phyloP scores from a whole-genome alignment of 2,329 filamentous ascomycete genomes.

The Calonectria pseudoreteaudii region DNA sequence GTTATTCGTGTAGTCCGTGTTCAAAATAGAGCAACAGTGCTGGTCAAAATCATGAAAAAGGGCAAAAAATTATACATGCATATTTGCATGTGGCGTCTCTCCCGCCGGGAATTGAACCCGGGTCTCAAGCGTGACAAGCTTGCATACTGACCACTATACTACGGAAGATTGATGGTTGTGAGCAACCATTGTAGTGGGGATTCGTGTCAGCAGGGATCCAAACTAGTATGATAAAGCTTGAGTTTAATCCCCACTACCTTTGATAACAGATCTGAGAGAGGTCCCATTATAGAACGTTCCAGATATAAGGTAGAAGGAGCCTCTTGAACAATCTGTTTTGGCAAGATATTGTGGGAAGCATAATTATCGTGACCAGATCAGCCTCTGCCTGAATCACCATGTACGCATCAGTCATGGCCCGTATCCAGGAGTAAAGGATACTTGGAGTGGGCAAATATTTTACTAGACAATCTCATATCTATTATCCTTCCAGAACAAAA shows the following conservation, averaged over 20 bases:
- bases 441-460: background rate
- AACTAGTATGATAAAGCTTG: background rate
- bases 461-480: background rate
- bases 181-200: conserved; percentile 28
- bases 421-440: background rate
- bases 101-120: conserved; percentile 33
- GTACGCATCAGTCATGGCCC: background rate
- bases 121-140: conserved; percentile 34
- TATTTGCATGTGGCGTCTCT: conserved; percentile 25
- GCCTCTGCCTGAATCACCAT: conserved; percentile 47
- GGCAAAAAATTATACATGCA: conserved; percentile 7
- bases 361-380: conserved; percentile 46
- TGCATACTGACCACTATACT: conserved; percentile 35
- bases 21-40: background rate
- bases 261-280: conserved; percentile 25
- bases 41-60: background rate
- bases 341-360: conserved; percentile 48
- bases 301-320: conserved; percentile 44
- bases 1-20: no score
- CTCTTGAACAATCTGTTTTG: conserved; percentile 44
- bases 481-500: background rate
- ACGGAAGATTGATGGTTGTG: conserved; percentile 30
- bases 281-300: conserved; percentile 41
- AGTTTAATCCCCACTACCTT: background rate
- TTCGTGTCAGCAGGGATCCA: background rate